These are phyloP conservation scores for Lotus japonicus DNA, from an alignment of 306 rosid genomes.

Conservation along the genomic window DNA sequence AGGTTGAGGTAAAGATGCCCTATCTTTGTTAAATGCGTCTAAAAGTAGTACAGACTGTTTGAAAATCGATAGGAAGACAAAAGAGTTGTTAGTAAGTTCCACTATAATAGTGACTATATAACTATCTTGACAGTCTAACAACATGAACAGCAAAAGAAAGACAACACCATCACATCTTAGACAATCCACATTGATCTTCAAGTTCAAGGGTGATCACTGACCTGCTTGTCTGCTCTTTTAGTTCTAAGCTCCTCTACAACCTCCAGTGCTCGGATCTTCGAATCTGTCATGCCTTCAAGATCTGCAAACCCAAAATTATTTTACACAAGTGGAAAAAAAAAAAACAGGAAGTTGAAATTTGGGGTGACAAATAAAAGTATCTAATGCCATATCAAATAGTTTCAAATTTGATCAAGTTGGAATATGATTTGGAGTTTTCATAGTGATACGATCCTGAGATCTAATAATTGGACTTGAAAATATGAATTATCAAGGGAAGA, in stretches of 20 bases:
- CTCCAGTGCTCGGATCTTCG: constrained; percentile 84
- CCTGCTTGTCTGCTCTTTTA: constrained; percentile 95
- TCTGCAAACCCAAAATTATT: constrained; percentile 43
- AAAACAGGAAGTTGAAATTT: neutral
- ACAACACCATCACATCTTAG: neutral
- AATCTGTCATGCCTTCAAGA: constrained; percentile 96
- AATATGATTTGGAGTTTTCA: neutral
- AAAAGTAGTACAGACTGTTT: constrained; percentile 82
- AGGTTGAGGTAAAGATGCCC: constrained; percentile 95
- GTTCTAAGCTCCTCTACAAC: constrained; percentile 89
- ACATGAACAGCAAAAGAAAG: neutral
- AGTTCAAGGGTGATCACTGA: constrained; percentile 22
- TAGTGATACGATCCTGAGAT: neutral
- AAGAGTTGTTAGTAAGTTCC: constrained; percentile 7
- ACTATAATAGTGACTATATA: neutral
- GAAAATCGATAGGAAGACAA: constrained; percentile 4
- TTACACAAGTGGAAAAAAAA: neutral
- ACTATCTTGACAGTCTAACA: neutral
- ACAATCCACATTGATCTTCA: neutral
- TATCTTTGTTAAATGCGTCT: constrained; percentile 96
- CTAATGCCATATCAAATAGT: neutral
- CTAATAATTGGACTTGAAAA: neutral
- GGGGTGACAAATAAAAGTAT: neutral
- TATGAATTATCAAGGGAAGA: neutral
- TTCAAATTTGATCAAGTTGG: neutral